These are phyloP conservation scores for Eragrostis curvula DNA, from an alignment of 176 grass and related monocot species.

Conservation along the genomic window DNA sequence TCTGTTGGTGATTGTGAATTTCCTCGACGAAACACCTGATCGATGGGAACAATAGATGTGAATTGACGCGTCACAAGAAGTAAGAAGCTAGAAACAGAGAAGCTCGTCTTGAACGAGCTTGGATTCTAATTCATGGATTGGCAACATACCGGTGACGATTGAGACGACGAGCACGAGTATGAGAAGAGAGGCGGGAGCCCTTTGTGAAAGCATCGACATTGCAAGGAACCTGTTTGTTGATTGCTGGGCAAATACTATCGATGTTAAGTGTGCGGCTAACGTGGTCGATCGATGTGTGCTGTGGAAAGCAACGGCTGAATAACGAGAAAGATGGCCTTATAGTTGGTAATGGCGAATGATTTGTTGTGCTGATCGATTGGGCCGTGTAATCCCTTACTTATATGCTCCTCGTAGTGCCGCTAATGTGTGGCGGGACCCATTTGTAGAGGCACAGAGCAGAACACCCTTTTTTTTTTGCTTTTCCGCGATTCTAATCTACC, in stretches of 20 bases:
- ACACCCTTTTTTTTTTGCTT: background rate
- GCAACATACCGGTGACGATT: background rate
- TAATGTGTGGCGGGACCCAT: background rate
- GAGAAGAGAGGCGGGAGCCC: background rate
- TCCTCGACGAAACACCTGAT: slow-evolving; percentile 15
- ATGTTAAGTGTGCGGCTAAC: background rate
- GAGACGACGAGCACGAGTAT: background rate
- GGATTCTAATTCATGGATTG: background rate
- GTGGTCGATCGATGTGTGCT: background rate
- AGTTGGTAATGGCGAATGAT: background rate
- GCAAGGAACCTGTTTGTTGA: background rate
- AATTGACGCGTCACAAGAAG: background rate
- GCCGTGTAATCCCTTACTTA: background rate
- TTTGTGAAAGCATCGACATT: background rate
- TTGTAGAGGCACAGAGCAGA: background rate
- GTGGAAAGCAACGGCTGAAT: background rate
- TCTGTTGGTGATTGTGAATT: slow-evolving; percentile 85
- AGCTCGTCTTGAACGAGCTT: background rate
- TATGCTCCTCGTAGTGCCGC: background rate
- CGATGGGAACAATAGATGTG: no score
- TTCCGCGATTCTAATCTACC: background rate
- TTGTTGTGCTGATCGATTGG: background rate
- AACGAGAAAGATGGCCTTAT: background rate
- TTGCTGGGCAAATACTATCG: background rate
- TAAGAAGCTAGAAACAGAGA: background rate